Evolutionary conservation across 441 rosid species (phyloP).

Genomic region (Viola pubescens): DNA sequence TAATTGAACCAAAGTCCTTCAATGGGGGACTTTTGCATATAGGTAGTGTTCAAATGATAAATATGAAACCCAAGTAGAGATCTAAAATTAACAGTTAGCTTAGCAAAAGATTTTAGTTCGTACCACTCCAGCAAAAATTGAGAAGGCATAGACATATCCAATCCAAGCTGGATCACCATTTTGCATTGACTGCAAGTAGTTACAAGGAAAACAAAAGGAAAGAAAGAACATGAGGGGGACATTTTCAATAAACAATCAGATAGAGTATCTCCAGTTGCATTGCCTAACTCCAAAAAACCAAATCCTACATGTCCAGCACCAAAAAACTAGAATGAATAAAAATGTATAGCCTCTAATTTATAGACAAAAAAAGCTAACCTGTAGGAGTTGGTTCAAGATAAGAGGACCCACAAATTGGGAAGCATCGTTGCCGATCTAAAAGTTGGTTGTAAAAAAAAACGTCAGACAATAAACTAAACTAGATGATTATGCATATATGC

Average conservation of each 20-base stretch:
- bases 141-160: conserved; percentile 88
- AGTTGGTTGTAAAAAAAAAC: not conserved
- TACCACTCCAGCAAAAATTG: conserved; percentile 96
- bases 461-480: not conserved
- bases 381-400: conserved; percentile 67
- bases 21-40: too few species aligned
- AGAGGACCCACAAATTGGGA: conserved; percentile 99
- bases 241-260: not conserved
- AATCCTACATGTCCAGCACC: conserved; percentile 1
- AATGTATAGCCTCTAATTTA: conserved; percentile 7
- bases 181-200: conserved; percentile 93
- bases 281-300: not conserved
- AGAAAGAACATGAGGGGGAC: not conserved
- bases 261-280: conserved; percentile 3
- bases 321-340: conserved; percentile 6
- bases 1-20: too few species aligned
- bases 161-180: conserved; percentile 88
- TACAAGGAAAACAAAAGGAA: conserved; percentile 18
- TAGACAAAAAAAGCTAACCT: conserved; percentile 44
- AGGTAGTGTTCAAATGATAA: too few species aligned
- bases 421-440: conserved; percentile 82
- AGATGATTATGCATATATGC: not conserved
- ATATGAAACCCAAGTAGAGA: not conserved
- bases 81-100: not conserved
- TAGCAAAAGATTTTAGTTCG: conserved; percentile 16